Base-by-base conservation (phyloP, 2,329 filamentous ascomycete genomes). In the Clarireedia paspali region DNA sequence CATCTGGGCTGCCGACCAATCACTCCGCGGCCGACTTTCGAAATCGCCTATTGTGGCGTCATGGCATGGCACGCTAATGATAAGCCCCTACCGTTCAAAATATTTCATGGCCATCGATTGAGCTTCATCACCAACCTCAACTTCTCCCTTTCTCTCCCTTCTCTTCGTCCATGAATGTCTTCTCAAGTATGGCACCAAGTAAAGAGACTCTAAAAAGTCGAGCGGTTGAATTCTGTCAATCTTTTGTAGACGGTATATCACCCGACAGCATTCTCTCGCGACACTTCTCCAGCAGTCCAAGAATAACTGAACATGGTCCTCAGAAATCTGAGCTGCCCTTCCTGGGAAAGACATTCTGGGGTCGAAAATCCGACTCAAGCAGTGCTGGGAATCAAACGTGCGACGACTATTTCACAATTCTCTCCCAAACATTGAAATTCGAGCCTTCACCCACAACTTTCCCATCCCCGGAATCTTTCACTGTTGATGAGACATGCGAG, bases 221-320 rank as follows among this genome's bases (percentile, higher is more conserved):
- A 48, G 52, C 53, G 9, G 27, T 50, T 30, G 27, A 26, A 4
- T 59, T 59, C 48, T 59, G 58, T 30, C 34, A 27, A 15, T 30
- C 58, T 14, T 49, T 58, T 12, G 17, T 55, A 2, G 27, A 48
- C 14, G 42, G 39, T 7, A 6, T 40, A 6, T 24, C 56, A 2
- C 56, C 58, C 4, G 10, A n/a, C 5, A n/a, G 45, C 6, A 53
- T 58, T 20, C 36, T 58, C 12, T 49, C 40, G 23, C 6, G 23
- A 45, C 49, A 49, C 23, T 59, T 59, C 58, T 24, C 47, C 36
- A n/a, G 47, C 17, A 34, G 26, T 24, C 55, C 55, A 9, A 36
- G 27, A 23, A 75, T 75, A 57, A 70, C 69, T 2, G 73, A 75
- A 63, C 71, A 75, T 59, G 73, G 72, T 1, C 73, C 73, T 4